Percentiles rank a stretch among this genome's conserved stretches.
Conservation (phyloP, 2,329 filamentous ascomycete genomes). For the Clonostachys rosea region DNA sequence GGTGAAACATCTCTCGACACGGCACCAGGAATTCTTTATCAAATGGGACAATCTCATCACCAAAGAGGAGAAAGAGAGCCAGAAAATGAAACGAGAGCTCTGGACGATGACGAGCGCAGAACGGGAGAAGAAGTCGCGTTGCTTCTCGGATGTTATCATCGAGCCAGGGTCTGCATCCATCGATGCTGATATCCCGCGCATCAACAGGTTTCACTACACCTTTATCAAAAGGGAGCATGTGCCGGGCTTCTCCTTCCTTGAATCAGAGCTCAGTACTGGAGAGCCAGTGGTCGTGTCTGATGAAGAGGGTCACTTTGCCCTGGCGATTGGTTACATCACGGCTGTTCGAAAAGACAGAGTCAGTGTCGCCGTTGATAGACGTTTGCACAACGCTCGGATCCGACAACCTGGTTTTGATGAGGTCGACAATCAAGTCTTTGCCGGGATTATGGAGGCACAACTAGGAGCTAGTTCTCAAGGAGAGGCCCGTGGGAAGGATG, state of each 20-base stretch:
- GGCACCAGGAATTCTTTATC: constrained; percentile 78
- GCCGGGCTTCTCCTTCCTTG: constrained; percentile 74
- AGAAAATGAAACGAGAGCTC: constrained; percentile 81
- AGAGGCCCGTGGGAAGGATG: constrained; percentile 45
- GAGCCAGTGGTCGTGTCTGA: constrained; percentile 97
- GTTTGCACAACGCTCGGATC: constrained; percentile 80
- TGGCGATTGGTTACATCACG: constrained; percentile 88
- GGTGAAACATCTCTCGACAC: constrained; percentile 69
- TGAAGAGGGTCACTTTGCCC: constrained; percentile 88
- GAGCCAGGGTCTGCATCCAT: constrained; percentile 71
- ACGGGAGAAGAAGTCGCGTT: constrained; percentile 82
- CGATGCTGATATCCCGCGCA: constrained; percentile 68
- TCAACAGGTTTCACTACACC: constrained; percentile 86
- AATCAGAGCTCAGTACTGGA: constrained; percentile 81
- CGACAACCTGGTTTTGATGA: constrained; percentile 73
- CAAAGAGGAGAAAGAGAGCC: constrained; percentile 87
- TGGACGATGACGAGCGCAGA: constrained; percentile 95
- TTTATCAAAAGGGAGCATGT: constrained; percentile 66
- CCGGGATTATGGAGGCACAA: constrained; percentile 83
- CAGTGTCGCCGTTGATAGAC: constrained; percentile 83
- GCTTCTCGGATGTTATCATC: constrained; percentile 84
- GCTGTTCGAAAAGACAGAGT: constrained; percentile 72
- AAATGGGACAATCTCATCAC: constrained; percentile 94
- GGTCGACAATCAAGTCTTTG: constrained; percentile 76
- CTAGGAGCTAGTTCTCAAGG: constrained; percentile 45